Percentiles rank a stretch among this genome's conserved stretches.
phyloP scores from a whole-genome alignment of 371 early-diverging fungal genomes.

The Saksenaea vasiformis region DNA sequence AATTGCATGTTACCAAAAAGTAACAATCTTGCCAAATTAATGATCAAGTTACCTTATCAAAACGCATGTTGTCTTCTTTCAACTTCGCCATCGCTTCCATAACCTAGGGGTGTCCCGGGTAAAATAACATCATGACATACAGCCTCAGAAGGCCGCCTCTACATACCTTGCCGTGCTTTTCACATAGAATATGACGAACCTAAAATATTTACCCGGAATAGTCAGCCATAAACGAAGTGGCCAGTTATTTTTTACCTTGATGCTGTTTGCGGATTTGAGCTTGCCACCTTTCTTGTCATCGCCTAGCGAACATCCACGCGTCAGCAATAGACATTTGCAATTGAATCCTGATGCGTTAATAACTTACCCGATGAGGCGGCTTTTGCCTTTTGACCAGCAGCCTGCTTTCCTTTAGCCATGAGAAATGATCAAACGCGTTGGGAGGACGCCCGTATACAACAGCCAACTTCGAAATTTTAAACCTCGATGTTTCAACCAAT shows the following conservation, averaged over 20 bases:
- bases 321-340: neutral
- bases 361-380: slow-evolving; percentile 20
- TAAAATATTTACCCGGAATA: slow-evolving; percentile 13
- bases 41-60: slow-evolving; percentile 50
- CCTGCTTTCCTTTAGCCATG: slow-evolving; percentile 55
- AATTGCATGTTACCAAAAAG: neutral
- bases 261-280: slow-evolving; percentile 75
- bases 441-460: too few species aligned
- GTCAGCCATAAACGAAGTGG: neutral
- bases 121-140: neutral
- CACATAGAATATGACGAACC: slow-evolving; percentile 88
- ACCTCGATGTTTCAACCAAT: too few species aligned
- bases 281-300: slow-evolving; percentile 59
- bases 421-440: neutral
- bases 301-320: neutral
- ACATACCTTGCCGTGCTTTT: slow-evolving; percentile 71
- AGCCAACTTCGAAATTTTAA: too few species aligned
- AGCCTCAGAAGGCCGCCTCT: neutral
- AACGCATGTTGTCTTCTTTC: slow-evolving; percentile 57
- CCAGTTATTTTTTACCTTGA: slow-evolving; percentile 48
- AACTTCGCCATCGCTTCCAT: slow-evolving; percentile 57
- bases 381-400: slow-evolving; percentile 42
- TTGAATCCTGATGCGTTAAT: neutral
- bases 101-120: neutral
- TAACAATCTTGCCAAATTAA: neutral